Base-by-base conservation (phyloP, 495 filamentous ascomycete genomes). In the Penicillium bialowiezense region DNA sequence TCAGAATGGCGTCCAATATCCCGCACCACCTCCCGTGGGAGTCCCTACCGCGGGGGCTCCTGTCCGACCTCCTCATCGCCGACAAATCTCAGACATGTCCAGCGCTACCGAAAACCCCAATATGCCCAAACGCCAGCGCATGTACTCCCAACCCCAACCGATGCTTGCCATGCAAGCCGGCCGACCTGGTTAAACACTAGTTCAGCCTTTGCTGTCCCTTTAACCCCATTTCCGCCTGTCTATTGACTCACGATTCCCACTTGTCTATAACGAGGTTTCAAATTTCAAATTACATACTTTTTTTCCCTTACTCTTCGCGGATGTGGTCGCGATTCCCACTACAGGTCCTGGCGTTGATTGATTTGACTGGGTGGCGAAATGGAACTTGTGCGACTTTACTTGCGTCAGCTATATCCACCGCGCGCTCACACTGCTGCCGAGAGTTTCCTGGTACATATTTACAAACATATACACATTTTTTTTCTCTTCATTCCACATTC, bases 31-130 rank as follows among this genome's bases (percentile, higher is more conserved):
- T 7, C 51, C 71, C n/a, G 73, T 73, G 10, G 69, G 75, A 7
- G 71, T 85, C 46, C 69, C 70, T 44, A 72, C 71, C 7, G 71
- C 68, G 5, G 63, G 69, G 26, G 59, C 59, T 18, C 64, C 62
- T 24, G 48, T 60, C 43, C 71, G 71, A 13, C 65, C 68, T 36
- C 75, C 68, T 38, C 82, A 84, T 52, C 73, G 85, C 55, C 73
- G 85, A 60, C 81, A 84, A 39, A 77, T 88, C 28, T 86, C 83
- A 9, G 84, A 88, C 19, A 82, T 89, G 66, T 71, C 78, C 3
- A 77, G 82, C 43, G 77, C 67, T 7, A 61, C 69, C 17, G 82
- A 83, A 12, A 74, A 79, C 32, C 62, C 71, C 9, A 75, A 73
- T 41, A 74, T 81, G 57, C 63, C 71, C 7, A 86, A 85, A 58